Base-by-base conservation (phyloP, 73 alveolate species). In the Paramecium biaurelia region DNA sequence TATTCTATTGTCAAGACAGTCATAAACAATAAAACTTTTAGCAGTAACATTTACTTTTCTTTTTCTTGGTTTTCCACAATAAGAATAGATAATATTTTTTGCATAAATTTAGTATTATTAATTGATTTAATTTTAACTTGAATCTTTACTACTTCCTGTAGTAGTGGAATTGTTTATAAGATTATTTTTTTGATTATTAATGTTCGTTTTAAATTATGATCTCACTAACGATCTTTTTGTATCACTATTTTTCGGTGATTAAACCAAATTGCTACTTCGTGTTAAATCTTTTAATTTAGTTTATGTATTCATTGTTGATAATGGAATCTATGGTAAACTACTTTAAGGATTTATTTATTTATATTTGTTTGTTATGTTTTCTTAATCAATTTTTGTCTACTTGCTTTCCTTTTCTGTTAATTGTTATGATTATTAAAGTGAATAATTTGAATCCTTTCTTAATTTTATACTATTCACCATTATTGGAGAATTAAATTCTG, bases 21-120 rank as follows among this genome's bases (percentile, higher is more conserved):
- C 87, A 34, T 32, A 74, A 2, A 74, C 87, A n/a, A 74, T 74
- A 74, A 74, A 74, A 24, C 87, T 74, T 74, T 74, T 74, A 1
- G 87, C 87, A 1, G 87, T n/a, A 14, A 74, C 59, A 21, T 43
- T 43, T 0, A 67, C 45, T 32, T 67, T 67, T 26, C 84, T 26
- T 32, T 67, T 67, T 67, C 84, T 67, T 30, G 68, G 68, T 53
- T 53, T 53, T 20, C 68, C 68, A 53, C 68, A 53, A 53, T 53
- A 53, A 2, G 68, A 53, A 7, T 53, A 53, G 2, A 53, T 53
- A 2, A 53, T 53, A n/a, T 53, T 53, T 53, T 53, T 53, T 7
- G 68, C 68, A 53, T 18, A 53, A 15, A 53, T 53, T 53, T 53
- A 53, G 7, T 53, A 18, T 21, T 53, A n/a, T 53, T 18, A 18